phyloP scores from a whole-genome alignment of 1,284 basidiomycete species.

The Trichosporon sp. region DNA sequence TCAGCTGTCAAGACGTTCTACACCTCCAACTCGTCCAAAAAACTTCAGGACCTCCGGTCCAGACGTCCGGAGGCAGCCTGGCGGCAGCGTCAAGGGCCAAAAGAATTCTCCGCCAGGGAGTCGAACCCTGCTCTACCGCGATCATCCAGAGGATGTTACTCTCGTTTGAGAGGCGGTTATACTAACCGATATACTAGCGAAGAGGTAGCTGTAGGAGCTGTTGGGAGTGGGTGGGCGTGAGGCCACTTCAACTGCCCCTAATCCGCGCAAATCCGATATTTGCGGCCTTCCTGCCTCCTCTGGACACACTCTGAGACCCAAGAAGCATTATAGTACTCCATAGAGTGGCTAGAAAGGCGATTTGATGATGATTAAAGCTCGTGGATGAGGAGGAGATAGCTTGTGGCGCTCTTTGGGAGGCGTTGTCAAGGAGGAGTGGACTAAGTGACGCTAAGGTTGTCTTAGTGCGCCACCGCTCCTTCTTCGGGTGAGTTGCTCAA shows the following conservation, averaged over 20 bases:
- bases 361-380: too few relatives aligned
- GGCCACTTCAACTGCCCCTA: not conserved
- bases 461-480: too few relatives aligned
- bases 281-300: not conserved
- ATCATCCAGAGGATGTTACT: not conserved
- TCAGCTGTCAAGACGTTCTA: too few relatives aligned
- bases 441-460: too few relatives aligned
- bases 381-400: too few relatives aligned
- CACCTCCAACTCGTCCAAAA: not conserved
- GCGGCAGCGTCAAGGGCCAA: not conserved
- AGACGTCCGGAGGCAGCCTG: not conserved
- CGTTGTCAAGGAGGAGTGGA: too few relatives aligned
- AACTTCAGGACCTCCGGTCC: not conserved
- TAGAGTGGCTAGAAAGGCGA: too few relatives aligned
- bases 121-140: slow-evolving; percentile 1
- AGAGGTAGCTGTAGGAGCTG: not conserved
- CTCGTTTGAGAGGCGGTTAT: not conserved
- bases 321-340: not conserved
- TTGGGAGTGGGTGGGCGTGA: not conserved
- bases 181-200: slow-evolving; percentile 2
- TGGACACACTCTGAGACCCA: not conserved
- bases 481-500: too few relatives aligned
- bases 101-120: slow-evolving; percentile 1
- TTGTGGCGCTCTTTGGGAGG: too few relatives aligned
- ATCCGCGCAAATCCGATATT: not conserved